phyloP scores from a whole-genome alignment of 225 moss, liverwort and hornwort species.

The Takakia lepidozioides region DNA sequence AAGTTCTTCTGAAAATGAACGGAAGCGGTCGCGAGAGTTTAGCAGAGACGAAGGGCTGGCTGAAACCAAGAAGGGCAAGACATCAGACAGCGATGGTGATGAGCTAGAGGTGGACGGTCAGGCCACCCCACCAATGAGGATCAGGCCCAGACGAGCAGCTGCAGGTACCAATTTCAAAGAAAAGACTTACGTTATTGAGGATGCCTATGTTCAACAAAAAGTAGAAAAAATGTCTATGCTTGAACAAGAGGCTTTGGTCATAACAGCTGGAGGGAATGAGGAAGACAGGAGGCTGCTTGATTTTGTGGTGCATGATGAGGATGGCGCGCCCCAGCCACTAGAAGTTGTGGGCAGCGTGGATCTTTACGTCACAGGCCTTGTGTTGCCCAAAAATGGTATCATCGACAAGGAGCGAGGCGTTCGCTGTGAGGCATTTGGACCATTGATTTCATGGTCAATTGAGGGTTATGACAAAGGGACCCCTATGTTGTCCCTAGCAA shows the following conservation, averaged over 20 bases:
- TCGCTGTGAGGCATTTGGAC: conserved; percentile 59
- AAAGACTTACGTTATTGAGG: conserved; percentile 29
- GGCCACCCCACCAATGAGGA: conserved; percentile 6
- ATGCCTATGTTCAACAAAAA: conserved; percentile 29
- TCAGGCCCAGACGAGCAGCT: conserved; percentile 65
- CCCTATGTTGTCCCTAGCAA: conserved; percentile 52
- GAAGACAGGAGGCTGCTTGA: conserved; percentile 59
- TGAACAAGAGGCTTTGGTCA: conserved; percentile 61
- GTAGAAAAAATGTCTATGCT: conserved; percentile 55
- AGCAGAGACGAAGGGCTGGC: neutral
- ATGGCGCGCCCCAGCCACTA: conserved; percentile 34
- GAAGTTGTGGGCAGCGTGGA: conserved; percentile 35
- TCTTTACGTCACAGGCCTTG: conserved; percentile 50
- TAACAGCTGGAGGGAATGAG: conserved; percentile 54
- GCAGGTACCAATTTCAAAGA: conserved; percentile 71
- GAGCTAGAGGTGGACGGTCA: neutral
- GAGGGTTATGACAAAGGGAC: conserved; percentile 77
- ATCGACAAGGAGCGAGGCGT: conserved; percentile 49
- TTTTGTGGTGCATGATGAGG: conserved; percentile 60
- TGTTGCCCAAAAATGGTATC: conserved; percentile 29
- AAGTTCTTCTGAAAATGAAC: conserved; percentile 9
- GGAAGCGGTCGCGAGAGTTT: conserved; percentile 12
- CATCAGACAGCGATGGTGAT: conserved; percentile 8
- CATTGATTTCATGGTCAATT: conserved; percentile 65
- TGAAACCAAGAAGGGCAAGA: conserved; percentile 22